Conservation (phyloP, 2,329 filamentous ascomycete genomes). For the Mariannaea elegans region DNA sequence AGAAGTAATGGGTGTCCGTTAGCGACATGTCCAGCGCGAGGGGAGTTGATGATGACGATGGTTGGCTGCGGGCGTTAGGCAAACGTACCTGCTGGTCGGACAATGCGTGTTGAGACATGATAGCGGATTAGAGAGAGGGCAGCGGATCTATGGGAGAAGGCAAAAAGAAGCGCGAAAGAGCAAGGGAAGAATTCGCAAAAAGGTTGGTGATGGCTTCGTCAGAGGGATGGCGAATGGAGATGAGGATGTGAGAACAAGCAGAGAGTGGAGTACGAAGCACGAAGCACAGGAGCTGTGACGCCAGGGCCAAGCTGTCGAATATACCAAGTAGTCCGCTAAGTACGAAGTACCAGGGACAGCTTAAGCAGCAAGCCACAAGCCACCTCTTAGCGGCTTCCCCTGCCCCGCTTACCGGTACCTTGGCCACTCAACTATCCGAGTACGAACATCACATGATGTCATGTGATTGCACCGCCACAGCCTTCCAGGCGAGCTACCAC, state of each 20-base stretch:
- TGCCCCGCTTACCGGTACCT: constrained; percentile 17
- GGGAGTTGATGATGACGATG: constrained; percentile 24
- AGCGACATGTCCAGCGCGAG: constrained; percentile 19
- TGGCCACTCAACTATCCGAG: constrained; percentile 27
- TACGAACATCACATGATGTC: constrained; percentile 35
- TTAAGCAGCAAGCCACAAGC: constrained; percentile 24
- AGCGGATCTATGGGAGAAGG: constrained; percentile 20
- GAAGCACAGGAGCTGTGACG: constrained; percentile 42
- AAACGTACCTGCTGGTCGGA: constrained; percentile 90
- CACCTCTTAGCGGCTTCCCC: constrained; percentile 25
- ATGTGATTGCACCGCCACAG: constrained; percentile 46
- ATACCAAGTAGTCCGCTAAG: too few relatives aligned
- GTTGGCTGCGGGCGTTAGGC: constrained; percentile 29
- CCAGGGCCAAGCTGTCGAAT: constrained; percentile 33
- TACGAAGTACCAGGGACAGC: constrained; percentile 1
- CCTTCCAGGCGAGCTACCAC: neutral
- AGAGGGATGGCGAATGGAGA: constrained; percentile 28
- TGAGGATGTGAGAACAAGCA: constrained; percentile 22
- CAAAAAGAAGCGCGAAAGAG: constrained; percentile 1
- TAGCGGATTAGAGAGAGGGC: constrained; percentile 48
- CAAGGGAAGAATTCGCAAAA: constrained; percentile 16
- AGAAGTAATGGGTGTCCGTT: constrained; percentile 19
- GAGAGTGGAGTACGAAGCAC: constrained; percentile 26
- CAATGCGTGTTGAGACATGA: constrained; percentile 95
- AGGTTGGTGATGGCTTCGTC: constrained; percentile 35